Evolutionary conservation across 805 yeast species (phyloP).

Genomic region (Metschnikowia proteae): DNA sequence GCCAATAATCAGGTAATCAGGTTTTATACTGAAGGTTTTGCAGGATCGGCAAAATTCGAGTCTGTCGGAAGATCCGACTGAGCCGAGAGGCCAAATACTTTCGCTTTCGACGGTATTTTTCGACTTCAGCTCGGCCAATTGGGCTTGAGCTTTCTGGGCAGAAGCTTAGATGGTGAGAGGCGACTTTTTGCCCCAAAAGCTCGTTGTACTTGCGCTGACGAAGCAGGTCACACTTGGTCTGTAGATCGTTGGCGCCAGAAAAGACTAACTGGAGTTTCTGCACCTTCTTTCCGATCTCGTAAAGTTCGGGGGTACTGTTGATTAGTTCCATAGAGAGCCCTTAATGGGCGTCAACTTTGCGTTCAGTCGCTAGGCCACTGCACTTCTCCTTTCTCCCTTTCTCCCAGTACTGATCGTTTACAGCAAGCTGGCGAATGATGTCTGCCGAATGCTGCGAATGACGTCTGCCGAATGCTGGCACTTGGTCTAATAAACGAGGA

Average conservation of each 20-base stretch:
- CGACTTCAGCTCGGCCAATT: constrained; percentile 46
- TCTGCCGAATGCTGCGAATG: constrained; percentile 38
- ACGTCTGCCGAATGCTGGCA: too few relatives aligned
- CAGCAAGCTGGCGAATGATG: constrained; percentile 29
- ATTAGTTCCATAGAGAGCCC: constrained; percentile 28
- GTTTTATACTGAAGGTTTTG: constrained; percentile 28
- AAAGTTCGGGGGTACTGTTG: constrained; percentile 18
- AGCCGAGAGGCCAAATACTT: constrained; percentile 41
- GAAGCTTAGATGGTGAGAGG: constrained; percentile 37
- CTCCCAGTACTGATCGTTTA: constrained; percentile 38
- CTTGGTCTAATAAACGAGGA: too few relatives aligned
- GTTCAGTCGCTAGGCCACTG: constrained; percentile 24
- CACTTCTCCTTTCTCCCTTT: constrained; percentile 37
- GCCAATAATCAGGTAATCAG: constrained; percentile 25
- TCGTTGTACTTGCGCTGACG: constrained; percentile 50
- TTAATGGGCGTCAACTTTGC: constrained; percentile 29
- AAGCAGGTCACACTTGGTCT: constrained; percentile 49
- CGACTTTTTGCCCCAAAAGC: constrained; percentile 54
- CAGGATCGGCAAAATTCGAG: constrained; percentile 28
- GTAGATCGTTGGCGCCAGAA: constrained; percentile 44
- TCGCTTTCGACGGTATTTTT: constrained; percentile 47
- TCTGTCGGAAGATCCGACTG: constrained; percentile 20
- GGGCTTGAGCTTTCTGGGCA: constrained; percentile 42
- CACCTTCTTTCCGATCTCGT: constrained; percentile 24
- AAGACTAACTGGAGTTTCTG: constrained; percentile 21